Percentiles rank a stretch among this genome's conserved stretches.
phyloP scores from a whole-genome alignment of 1,284 basidiomycete species.

The Paramarasmius palmivorus region DNA sequence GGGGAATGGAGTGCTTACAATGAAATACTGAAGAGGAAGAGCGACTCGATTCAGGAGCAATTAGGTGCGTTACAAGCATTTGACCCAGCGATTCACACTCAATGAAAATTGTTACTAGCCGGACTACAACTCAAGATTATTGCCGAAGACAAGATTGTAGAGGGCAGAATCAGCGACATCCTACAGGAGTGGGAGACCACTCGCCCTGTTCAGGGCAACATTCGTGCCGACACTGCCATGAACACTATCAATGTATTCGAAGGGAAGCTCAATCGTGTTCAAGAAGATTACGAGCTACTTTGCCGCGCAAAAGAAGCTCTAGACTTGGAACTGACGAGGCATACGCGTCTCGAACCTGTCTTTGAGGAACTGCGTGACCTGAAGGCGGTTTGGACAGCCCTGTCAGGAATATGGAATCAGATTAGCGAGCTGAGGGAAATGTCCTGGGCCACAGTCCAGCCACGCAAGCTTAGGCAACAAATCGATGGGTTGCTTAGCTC shows the following conservation, averaged over 20 bases:
- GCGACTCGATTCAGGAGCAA: constrained; percentile 97
- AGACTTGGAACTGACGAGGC: constrained; percentile 87
- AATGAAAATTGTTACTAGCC: constrained; percentile 45
- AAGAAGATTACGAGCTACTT: constrained; percentile 93
- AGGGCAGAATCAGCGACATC: constrained; percentile 90
- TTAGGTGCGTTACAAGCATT: constrained; percentile 54
- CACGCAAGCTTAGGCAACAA: constrained; percentile 92
- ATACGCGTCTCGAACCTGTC: constrained; percentile 90
- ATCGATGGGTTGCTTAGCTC: constrained; percentile 87
- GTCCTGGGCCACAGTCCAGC: constrained; percentile 91
- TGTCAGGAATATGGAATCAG: constrained; percentile 96
- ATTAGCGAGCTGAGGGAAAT: constrained; percentile 88
- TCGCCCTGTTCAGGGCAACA: constrained; percentile 93
- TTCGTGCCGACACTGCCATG: constrained; percentile 95
- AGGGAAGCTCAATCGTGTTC: constrained; percentile 82
- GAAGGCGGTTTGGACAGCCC: constrained; percentile 98
- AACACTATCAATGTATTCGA: constrained; percentile 95
- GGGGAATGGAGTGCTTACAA: constrained; percentile 99
- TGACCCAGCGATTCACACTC: constrained; percentile 7
- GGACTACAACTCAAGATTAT: constrained; percentile 98
- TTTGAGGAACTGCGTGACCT: constrained; percentile 95
- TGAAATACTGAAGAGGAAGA: constrained; percentile 97
- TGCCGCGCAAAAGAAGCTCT: constrained; percentile 96
- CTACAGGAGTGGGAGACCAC: constrained; percentile 94
- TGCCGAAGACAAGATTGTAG: constrained; percentile 98